phyloP scores from a whole-genome alignment of 441 rosid genomes.

The Geranium incanum region DNA sequence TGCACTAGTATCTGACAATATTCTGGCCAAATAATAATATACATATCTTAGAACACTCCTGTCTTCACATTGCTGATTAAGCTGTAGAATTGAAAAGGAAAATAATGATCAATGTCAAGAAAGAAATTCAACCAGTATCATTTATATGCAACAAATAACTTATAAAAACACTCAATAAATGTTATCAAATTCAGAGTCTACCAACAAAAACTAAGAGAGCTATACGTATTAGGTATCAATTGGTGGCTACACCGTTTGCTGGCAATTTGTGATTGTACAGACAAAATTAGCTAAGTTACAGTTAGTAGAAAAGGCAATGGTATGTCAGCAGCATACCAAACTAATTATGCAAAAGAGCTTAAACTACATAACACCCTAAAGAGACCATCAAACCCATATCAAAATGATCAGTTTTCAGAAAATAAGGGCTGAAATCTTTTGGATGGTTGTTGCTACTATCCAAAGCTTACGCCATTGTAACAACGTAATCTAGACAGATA shows the following conservation, averaged over 20 bases:
- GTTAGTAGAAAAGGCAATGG: neutral
- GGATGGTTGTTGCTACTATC: neutral
- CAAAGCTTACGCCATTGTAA: neutral
- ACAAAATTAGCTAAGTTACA: neutral
- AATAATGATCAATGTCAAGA: neutral
- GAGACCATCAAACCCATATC: neutral
- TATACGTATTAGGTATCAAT: neutral
- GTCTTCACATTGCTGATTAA: constrained; percentile 94
- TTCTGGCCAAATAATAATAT: constrained; percentile 95
- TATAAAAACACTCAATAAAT: neutral
- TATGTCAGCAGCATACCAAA: neutral
- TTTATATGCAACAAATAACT: neutral
- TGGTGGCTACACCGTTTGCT: neutral
- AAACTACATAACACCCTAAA: neutral
- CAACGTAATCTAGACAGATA: neutral
- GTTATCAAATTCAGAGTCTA: neutral
- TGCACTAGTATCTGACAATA: constrained; percentile 75
- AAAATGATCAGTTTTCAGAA: neutral
- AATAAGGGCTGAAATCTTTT: neutral
- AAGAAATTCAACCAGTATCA: constrained; percentile 7
- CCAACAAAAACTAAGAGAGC: neutral
- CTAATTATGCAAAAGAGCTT: neutral
- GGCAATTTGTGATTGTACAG: neutral
- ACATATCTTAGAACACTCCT: constrained; percentile 89
- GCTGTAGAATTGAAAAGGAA: constrained; percentile 42